A percentile compares a stretch with the other conserved stretches of the same genome.
Conservation (phyloP, 257 asterid genomes). For the Henckelia pumila region DNA sequence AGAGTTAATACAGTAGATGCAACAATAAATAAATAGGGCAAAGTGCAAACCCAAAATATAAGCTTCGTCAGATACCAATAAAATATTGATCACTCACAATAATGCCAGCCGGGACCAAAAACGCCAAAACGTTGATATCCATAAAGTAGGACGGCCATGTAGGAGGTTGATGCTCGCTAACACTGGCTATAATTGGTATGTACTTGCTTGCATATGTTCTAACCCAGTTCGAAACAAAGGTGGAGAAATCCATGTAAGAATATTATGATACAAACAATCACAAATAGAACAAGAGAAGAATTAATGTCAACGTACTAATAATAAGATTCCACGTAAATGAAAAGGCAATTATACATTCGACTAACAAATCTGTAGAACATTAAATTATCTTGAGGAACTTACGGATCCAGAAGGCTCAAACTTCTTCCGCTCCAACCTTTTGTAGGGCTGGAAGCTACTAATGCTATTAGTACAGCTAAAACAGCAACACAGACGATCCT, state of each 20-base stretch:
- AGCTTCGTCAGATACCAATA: constrained; percentile 12
- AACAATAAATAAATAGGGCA: constrained; percentile 14
- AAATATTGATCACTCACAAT: constrained; percentile 56
- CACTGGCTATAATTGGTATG: constrained; percentile 98
- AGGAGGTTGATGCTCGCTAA: constrained; percentile 98
- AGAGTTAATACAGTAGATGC: constrained; percentile 16
- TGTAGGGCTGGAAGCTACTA: constrained; percentile 99
- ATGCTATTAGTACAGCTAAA: constrained; percentile 73
- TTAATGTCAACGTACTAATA: constrained; percentile 1
- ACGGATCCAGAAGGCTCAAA: constrained; percentile 98
- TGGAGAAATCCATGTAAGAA: constrained; percentile 27
- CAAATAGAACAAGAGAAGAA: constrained; percentile 8
- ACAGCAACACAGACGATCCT: constrained; percentile 76
- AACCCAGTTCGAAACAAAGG: constrained; percentile 33
- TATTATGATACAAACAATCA: constrained; percentile 13
- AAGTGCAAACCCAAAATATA: constrained; percentile 6
- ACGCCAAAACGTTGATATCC: constrained; percentile 96
- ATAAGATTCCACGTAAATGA: constrained; percentile 11
- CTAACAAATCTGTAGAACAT: constrained; percentile 13
- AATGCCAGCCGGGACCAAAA: constrained; percentile 98
- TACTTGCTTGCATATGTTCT: constrained; percentile 99
- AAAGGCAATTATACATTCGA: neutral
- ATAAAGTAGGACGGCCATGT: constrained; percentile 99
- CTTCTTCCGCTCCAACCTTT: constrained; percentile 99
- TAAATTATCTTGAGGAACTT: constrained; percentile 28